These are phyloP conservation scores for Leccinum uliginosum DNA, from an alignment of 768 basidiomycete genomes.

Conservation along the genomic window DNA sequence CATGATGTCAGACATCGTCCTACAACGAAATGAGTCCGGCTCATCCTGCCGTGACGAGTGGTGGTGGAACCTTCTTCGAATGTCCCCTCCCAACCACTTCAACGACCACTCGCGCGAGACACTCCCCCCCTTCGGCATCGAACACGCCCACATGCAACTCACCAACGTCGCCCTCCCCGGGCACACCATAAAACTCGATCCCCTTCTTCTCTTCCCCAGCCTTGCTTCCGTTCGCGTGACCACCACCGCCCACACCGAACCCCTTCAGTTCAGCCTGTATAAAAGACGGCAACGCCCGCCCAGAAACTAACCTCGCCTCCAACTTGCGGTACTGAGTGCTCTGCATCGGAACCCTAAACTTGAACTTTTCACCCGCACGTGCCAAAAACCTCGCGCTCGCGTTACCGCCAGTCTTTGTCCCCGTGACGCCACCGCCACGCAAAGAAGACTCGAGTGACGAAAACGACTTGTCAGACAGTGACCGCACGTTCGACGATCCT, in stretches of 20 bases:
- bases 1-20: slow-evolving; percentile 2
- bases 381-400: slow-evolving; percentile 41
- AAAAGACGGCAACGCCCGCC: slow-evolving; percentile 52
- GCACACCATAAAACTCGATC: slow-evolving; percentile 55
- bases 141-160: slow-evolving; percentile 55
- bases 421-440: slow-evolving; percentile 28
- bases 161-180: slow-evolving; percentile 47
- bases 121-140: slow-evolving; percentile 43
- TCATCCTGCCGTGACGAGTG: slow-evolving; percentile 21
- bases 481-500: slow-evolving; percentile 34
- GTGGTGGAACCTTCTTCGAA: slow-evolving; percentile 20
- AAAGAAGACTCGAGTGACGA: slow-evolving; percentile 62
- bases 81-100: slow-evolving; percentile 44
- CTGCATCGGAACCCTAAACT: slow-evolving; percentile 48
- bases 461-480: slow-evolving; percentile 44
- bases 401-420: slow-evolving; percentile 18
- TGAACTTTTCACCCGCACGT: slow-evolving; percentile 55
- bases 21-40: slow-evolving; percentile 16
- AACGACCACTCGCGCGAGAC: slow-evolving; percentile 51
- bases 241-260: slow-evolving; percentile 6
- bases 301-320: slow-evolving; percentile 48
- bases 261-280: slow-evolving; percentile 48
- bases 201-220: slow-evolving; percentile 39
- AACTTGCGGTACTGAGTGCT: slow-evolving; percentile 34
- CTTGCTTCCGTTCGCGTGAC: slow-evolving; percentile 13